Conservation (phyloP, 2,329 filamentous ascomycete species). For the Trematosphaeria pertusa region DNA sequence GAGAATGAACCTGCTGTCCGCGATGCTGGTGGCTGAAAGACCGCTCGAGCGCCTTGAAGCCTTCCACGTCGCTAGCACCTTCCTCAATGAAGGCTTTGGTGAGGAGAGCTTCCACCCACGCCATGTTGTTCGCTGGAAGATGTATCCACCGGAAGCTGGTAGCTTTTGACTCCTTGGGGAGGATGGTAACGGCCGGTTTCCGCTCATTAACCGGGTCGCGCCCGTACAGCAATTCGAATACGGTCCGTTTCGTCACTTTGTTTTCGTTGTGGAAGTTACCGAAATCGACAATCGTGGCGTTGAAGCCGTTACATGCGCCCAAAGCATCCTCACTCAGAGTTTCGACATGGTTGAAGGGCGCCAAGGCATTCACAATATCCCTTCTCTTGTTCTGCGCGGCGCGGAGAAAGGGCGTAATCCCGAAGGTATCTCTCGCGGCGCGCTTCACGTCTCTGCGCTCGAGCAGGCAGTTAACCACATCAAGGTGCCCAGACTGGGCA, state of each 20-base stretch:
- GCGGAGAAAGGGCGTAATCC: constrained; percentile 52
- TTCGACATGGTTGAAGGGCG: constrained; percentile 51
- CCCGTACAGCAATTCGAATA: constrained; percentile 47
- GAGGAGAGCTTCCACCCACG: constrained; percentile 69
- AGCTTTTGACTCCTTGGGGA: constrained; percentile 50
- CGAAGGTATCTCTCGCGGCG: constrained; percentile 51
- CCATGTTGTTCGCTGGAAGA: constrained; percentile 59
- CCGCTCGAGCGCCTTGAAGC: constrained; percentile 67
- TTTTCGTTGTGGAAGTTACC: constrained; percentile 46
- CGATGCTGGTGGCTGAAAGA: constrained; percentile 69
- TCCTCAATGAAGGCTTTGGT: constrained; percentile 70
- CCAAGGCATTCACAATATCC: constrained; percentile 51
- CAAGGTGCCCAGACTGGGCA: constrained; percentile 43
- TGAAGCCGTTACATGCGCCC: constrained; percentile 46
- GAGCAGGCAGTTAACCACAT: constrained; percentile 47
- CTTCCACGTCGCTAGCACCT: constrained; percentile 66
- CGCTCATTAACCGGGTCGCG: constrained; percentile 40
- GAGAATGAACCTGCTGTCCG: constrained; percentile 64
- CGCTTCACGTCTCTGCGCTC: constrained; percentile 45
- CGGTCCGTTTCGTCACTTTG: constrained; percentile 37
- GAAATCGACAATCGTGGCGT: constrained; percentile 50
- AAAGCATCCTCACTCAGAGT: constrained; percentile 42
- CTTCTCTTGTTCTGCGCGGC: constrained; percentile 50
- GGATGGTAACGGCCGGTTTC: constrained; percentile 44
- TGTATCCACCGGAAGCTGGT: constrained; percentile 56